Base-by-base conservation (phyloP, 192 early-diverging fungal species). In the Jimgerdemannia lactiflua region DNA sequence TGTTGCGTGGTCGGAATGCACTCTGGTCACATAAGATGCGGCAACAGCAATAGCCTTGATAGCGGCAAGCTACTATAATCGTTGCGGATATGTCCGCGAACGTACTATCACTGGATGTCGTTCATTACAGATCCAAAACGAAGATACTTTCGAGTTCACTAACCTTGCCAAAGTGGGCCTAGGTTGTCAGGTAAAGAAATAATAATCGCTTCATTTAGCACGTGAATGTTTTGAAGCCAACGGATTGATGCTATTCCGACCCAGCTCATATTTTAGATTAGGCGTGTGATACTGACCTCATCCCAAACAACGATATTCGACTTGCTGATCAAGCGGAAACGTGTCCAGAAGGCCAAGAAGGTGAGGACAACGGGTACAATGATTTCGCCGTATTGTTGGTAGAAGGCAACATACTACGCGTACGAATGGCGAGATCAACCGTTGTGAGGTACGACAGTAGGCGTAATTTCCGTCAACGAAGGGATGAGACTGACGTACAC, bases 251-350 rank as follows among this genome's bases (percentile, higher is more conserved):
- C 18, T 49, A 29, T 29, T 29, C 29, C 29, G 29, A 29, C 29
- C 29, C 29, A 29, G 29, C 29, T 29, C 29, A 29, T 29, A 29
- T 29, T 29, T 29, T 29, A 0, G 29, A 29, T 29, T 29, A 29
- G 29, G 29, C 49, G 14, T 71, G 76, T 80, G 74, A 83, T 82
- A 71, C 84, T 80, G 69, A 89, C 91, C 79, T 94, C 93, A 79
- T 94, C 93, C 91, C 91, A 94, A 29, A 93, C 85, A 10, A 92
- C 91, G 71, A 83, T 82, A 43, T 87, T 74, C 14, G 90, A 86
- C 20, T 82, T 71, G 20, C 86, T 89, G 64, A 94, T 92, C 65
- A 85, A 72, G 71, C 86, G 86, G 77, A 92, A 89, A 41, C 91
- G 87, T 20, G 92, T 92, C 77, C 86, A 87, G 77, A 92, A 85